Base-by-base conservation (phyloP, 2,329 filamentous ascomycete species). In the Ascochyta rabiei region DNA sequence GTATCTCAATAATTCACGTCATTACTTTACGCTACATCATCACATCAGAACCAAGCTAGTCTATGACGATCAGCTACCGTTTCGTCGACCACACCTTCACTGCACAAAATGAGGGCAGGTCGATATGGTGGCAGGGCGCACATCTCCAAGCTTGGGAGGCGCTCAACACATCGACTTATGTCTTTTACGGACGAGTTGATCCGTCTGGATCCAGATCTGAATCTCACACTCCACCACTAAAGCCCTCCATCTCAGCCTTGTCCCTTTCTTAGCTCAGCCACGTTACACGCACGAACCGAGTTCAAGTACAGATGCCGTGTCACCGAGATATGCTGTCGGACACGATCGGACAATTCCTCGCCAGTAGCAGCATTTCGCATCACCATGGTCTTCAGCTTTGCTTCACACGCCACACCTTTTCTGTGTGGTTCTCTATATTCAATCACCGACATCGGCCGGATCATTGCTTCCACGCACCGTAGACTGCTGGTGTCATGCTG, bases 371-470 rank as follows among this genome's bases (percentile, higher is more conserved):
- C 7, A 48, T 31, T 33, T 35, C 35, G 23, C 23, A 33, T 18
- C 15, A 31, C 37, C 31, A 18, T 16, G 13, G 4, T 19, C n/a
- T 34, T 40, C 30, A 37, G 6, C 12, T 30, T 18, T 51, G 39
- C 31, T 33, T 37, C 16, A 44, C 42, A 35, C 28, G 39, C 26
- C 46, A 51, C 51, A 37, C 35, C 40, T 37, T 55, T 44, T 53
- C 45, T 40, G 56, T 56, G 56, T 49, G 33, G 39, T 54, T 43
- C 30, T 47, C 60, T 52, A 42, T 37, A 48, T 54, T 49, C 19
- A 46, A 59, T 49, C 60, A 62, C 66, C 67, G 61, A 69, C 63
- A 61, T 69, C 61, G 64, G 60, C 60, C 56, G 62, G 53, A 46
- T 51, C 41, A 38, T 53, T 23, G 41, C 53, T 52, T 43, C 57